Evolutionary conservation across 805 yeast genomes (phyloP).

Genomic region (Huiozyma naganishii): DNA sequence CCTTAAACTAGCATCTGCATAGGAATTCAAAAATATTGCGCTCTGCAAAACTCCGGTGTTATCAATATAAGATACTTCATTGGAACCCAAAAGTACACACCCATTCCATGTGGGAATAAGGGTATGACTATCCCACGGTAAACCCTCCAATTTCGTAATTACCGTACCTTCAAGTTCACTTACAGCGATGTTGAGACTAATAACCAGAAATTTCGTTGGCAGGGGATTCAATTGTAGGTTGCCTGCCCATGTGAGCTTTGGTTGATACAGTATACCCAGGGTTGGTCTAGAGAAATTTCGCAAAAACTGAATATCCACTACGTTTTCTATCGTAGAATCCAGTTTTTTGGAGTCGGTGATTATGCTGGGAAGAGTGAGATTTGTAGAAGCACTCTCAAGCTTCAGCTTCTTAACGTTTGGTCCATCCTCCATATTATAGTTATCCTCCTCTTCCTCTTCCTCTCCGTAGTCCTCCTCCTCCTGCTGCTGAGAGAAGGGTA

Average conservation of each 20-base stretch:
- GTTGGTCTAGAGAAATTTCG: conserved; percentile 77
- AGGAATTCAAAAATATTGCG: conserved; percentile 19
- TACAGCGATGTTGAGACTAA: conserved; percentile 40
- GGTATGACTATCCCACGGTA: conserved; percentile 66
- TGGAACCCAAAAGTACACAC: conserved; percentile 56
- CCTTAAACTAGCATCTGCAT: conserved; percentile 36
- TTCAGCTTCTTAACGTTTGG: conserved; percentile 7
- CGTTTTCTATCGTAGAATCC: conserved; percentile 45
- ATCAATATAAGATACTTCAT: conserved; percentile 70
- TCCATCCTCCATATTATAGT: conserved; percentile 19
- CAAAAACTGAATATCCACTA: conserved; percentile 63
- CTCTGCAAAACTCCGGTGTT: conserved; percentile 39
- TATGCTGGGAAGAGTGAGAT: conserved; percentile 33
- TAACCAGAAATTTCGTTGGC: conserved; percentile 16
- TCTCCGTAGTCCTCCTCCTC: conserved; percentile 2
- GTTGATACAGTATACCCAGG: conserved; percentile 51
- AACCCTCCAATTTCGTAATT: conserved; percentile 48
- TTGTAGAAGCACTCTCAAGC: conserved; percentile 2
- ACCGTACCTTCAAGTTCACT: conserved; percentile 26
- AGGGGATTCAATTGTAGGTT: conserved; percentile 12
- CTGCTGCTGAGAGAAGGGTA: conserved; percentile 36
- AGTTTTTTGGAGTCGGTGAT: conserved; percentile 47
- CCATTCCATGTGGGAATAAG: conserved; percentile 61
- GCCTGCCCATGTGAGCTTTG: conserved; percentile 70
- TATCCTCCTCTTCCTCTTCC: conserved; percentile 14